Percentiles rank a stretch among this genome's conserved stretches.
Evolutionary conservation across 495 filamentous ascomycete species (phyloP).

Genomic region (Letharia lupina): DNA sequence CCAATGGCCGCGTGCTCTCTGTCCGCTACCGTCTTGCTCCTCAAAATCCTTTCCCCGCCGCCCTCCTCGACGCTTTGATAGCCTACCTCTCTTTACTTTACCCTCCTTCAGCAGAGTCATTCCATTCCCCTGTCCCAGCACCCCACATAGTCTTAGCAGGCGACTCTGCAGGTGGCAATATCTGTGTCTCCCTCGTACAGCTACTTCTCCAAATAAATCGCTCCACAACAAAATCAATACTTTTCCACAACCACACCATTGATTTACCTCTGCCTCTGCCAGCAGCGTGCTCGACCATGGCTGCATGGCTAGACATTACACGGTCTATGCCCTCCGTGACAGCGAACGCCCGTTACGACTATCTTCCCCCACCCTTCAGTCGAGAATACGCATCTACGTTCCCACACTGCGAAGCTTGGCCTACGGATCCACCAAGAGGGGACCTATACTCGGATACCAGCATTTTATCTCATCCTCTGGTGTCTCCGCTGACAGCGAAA

Average conservation of each 20-base stretch:
- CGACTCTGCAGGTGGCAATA: conserved; percentile 83
- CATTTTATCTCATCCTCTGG: conserved; percentile 64
- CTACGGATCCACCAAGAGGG: conserved; percentile 55
- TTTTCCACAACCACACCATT: conserved; percentile 52
- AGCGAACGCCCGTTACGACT: conserved; percentile 60
- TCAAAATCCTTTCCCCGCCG: conserved; percentile 73
- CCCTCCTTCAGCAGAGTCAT: conserved; percentile 64
- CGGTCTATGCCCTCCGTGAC: conserved; percentile 63
- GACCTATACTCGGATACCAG: conserved; percentile 59
- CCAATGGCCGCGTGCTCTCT: conserved; percentile 55
- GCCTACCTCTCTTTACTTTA: conserved; percentile 79
- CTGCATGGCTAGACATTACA: conserved; percentile 72
- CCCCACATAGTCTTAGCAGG: conserved; percentile 70
- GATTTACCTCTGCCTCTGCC: conserved; percentile 58
- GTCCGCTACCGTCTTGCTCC: conserved; percentile 86
- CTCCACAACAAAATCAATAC: conserved; percentile 33
- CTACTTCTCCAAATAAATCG: conserved; percentile 63
- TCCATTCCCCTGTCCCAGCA: conserved; percentile 61
- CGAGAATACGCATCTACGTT: conserved; percentile 31
- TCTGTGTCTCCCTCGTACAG: conserved; percentile 63
- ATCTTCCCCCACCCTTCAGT: conserved; percentile 49
- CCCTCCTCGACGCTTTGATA: conserved; percentile 72
- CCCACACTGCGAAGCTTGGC: conserved; percentile 61
- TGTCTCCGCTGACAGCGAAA: conserved; percentile 53
- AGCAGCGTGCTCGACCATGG: conserved; percentile 54